Evolutionary conservation across 1,284 basidiomycete genomes (phyloP).

Genomic region (Ceratobasidium sp.): DNA sequence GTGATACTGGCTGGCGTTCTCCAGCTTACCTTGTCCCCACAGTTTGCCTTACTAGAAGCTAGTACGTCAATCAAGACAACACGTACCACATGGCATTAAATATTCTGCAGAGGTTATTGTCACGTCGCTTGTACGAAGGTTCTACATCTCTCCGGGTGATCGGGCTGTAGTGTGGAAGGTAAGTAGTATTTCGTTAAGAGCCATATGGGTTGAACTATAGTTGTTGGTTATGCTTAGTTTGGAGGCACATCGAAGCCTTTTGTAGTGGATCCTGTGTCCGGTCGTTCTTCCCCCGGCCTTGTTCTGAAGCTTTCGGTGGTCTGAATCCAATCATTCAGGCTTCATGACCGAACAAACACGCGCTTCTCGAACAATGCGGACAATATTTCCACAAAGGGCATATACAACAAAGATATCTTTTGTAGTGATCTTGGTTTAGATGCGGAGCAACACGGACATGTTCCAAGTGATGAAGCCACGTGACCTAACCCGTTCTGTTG

Average conservation of each 20-base stretch:
- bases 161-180: conserved; percentile 37
- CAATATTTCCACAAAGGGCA: conserved; percentile 33
- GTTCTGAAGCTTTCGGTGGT: conserved; percentile 33
- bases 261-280: conserved; percentile 40
- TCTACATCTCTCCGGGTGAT: conserved; percentile 36
- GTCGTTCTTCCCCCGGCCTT: conserved; percentile 32
- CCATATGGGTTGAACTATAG: background rate
- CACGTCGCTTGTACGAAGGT: conserved; percentile 30
- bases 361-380: background rate
- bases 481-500: background rate
- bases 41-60: conserved; percentile 34
- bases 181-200: background rate
- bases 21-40: background rate
- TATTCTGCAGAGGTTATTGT: conserved; percentile 25
- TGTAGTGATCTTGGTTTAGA: background rate
- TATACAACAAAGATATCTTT: conserved; percentile 7
- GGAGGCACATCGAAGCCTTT: conserved; percentile 44
- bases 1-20: background rate
- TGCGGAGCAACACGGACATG: background rate
- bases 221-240: conserved; percentile 4
- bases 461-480: conserved; percentile 11
- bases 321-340: background rate
- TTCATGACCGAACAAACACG: conserved; percentile 6
- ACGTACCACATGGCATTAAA: background rate
- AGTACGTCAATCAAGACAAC: conserved; percentile 3